phyloP scores from a whole-genome alignment of 1,284 basidiomycete genomes.

The Ustilago bromivora region DNA sequence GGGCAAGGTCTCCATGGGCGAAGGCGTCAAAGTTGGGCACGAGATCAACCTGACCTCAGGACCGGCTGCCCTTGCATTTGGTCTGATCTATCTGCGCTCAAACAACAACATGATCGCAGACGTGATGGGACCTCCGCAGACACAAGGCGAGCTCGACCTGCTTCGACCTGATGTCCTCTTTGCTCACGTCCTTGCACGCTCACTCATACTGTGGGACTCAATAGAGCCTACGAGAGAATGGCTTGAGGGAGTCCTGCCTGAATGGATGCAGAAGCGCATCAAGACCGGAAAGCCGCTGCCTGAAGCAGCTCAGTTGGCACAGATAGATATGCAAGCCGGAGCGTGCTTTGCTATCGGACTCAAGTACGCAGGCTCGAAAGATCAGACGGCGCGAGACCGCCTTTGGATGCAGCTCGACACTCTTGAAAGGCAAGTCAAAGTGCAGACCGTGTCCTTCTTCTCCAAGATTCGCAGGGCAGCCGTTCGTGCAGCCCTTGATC shows the following conservation, averaged over 20 bases:
- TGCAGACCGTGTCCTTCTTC: constrained; percentile 59
- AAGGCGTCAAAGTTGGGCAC: not conserved
- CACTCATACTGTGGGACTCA: constrained; percentile 87
- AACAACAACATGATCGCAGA: constrained; percentile 85
- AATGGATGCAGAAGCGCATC: constrained; percentile 75
- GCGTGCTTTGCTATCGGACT: constrained; percentile 91
- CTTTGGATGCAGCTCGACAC: constrained; percentile 84
- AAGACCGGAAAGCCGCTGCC: constrained; percentile 63
- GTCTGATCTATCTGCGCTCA: constrained; percentile 90
- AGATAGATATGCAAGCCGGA: constrained; percentile 74
- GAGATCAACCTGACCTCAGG: constrained; percentile 73
- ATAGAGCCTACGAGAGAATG: constrained; percentile 82
- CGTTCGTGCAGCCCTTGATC: constrained; percentile 86
- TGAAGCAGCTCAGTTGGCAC: constrained; percentile 56
- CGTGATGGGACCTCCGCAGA: constrained; percentile 84
- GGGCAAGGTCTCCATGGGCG: constrained; percentile 8
- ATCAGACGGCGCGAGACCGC: constrained; percentile 79
- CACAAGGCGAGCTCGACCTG: constrained; percentile 80
- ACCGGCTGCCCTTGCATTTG: constrained; percentile 87
- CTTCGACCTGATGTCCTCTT: constrained; percentile 89
- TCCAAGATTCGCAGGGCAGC: constrained; percentile 75
- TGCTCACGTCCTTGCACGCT: constrained; percentile 81
- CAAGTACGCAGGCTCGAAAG: constrained; percentile 82
- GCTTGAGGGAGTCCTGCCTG: constrained; percentile 81
- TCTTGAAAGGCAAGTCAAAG: constrained; percentile 73